Evolutionary conservation across 257 asterid genomes (phyloP).

Genomic region (Ilex asprella): DNA sequence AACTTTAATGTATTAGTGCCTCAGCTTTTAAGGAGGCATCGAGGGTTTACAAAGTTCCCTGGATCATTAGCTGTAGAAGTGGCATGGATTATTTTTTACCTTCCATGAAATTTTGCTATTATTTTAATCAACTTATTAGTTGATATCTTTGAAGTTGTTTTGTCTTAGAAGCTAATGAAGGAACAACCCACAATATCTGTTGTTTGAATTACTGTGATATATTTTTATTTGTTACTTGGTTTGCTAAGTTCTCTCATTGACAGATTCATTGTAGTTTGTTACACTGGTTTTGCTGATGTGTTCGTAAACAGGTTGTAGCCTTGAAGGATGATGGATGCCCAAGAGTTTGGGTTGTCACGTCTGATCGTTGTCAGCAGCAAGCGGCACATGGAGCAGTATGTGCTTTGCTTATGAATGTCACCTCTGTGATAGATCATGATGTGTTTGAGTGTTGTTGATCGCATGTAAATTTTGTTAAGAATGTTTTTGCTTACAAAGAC

Average conservation of each 20-base stretch:
- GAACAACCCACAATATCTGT: background rate
- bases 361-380: constrained; percentile 77
- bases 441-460: too few relatives aligned
- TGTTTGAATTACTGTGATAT: too few relatives aligned
- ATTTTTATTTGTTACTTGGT: constrained; percentile 2
- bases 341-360: constrained; percentile 93
- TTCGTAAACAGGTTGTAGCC: constrained; percentile 61
- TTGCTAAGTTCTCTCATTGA: background rate
- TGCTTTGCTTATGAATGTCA: constrained; percentile 11
- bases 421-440: background rate
- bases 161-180: too few relatives aligned
- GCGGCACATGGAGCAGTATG: constrained; percentile 94
- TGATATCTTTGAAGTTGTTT: too few relatives aligned
- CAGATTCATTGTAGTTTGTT: constrained; percentile 4
- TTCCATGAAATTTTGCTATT: too few relatives aligned
- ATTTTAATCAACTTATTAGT: too few relatives aligned
- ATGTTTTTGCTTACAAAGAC: too few relatives aligned
- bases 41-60: too few relatives aligned
- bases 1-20: too few relatives aligned
- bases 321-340: constrained; percentile 95
- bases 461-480: background rate
- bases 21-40: too few relatives aligned
- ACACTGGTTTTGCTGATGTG: constrained; percentile 1
- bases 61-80: too few relatives aligned
- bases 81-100: too few relatives aligned